These are phyloP conservation scores for Nicotiana tomentosiformis DNA, from an alignment of 257 asterid genomes.

Conservation along the genomic window DNA sequence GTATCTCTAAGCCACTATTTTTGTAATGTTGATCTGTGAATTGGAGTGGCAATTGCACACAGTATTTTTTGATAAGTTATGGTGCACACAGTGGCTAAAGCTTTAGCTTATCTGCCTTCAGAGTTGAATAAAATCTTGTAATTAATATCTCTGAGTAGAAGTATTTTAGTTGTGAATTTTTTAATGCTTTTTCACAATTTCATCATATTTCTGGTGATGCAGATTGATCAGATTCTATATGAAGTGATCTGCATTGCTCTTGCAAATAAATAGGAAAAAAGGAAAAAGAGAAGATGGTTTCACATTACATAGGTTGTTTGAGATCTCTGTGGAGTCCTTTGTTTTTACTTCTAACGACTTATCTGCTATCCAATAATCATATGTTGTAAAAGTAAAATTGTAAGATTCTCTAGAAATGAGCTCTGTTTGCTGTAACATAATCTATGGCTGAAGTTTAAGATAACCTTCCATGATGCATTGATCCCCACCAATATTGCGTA, in stretches of 20 bases:
- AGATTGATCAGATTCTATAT: slow-evolving; percentile 1
- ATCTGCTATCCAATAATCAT: neutral
- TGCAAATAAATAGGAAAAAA: neutral
- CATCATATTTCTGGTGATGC: neutral
- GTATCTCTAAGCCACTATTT: neutral
- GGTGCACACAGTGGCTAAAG: neutral
- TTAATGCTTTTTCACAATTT: neutral
- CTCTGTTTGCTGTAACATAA: neutral
- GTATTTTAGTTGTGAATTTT: neutral
- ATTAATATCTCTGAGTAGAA: slow-evolving; percentile 1
- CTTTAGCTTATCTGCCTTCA: neutral
- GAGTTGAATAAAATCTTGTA: neutral
- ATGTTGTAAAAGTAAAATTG: neutral
- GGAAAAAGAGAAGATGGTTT: neutral
- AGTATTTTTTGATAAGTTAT: no score
- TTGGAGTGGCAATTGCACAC: neutral
- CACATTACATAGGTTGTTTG: neutral
- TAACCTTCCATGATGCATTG: neutral
- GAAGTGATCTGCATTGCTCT: neutral
- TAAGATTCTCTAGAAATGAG: neutral
- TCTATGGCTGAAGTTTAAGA: neutral
- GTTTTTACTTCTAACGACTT: neutral
- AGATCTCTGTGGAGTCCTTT: neutral
- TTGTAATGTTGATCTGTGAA: neutral
- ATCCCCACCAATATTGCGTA: neutral